Evolutionary conservation across 306 rosid species (phyloP), one percentile per base, ranked within the genome.

Genomic region (Notholithocarpus densiflorus): DNA sequence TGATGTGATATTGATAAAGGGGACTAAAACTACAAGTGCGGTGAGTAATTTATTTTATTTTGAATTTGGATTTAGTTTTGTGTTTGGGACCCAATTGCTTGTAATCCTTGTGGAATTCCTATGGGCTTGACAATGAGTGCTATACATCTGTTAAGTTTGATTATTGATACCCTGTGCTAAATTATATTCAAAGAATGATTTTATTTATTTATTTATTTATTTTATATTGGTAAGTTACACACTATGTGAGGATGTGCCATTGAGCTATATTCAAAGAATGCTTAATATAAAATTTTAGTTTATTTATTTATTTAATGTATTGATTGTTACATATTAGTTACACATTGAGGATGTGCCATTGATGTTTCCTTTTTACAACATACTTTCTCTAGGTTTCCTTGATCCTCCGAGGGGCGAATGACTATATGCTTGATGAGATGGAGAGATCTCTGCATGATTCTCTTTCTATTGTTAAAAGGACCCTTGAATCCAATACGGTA

Each of bases 381-480:
- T 66, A 66, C 52, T 19, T 34, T 84, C 77, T 86, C 8, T 79
- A 95, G 97, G 94, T 95, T 51, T 91, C 98, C 60, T 84, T 95
- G 86, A 79, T 95, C 77, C 92, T 95, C 55, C 83, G 98, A 86
- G 98, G 98, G 76, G 98, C 98, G 20, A 95, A 95, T 84, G 98
- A 95, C 86, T 93, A 91, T 76, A 92, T 95, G 98, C 97, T 95
- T 76, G 97, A 95, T 60, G 98, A 95, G 90, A 95, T 95, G 98
- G 98, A 95, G 60, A 92, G 98, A 87, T 89, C 98, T 80, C 85
- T 95, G 77, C 98, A 95, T 83, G 98, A 95, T 86, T 91, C 99
- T 19, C 76, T 95, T 79, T 95, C 89, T 43, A 93, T 91, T 77
- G 98, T 95, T 81, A 95, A 95, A 87, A 91, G 99, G 86, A 91